A percentile compares a stretch with the other conserved stretches of the same genome.
Conservation (phyloP, 345 rosid species). For the Salix udensis region DNA sequence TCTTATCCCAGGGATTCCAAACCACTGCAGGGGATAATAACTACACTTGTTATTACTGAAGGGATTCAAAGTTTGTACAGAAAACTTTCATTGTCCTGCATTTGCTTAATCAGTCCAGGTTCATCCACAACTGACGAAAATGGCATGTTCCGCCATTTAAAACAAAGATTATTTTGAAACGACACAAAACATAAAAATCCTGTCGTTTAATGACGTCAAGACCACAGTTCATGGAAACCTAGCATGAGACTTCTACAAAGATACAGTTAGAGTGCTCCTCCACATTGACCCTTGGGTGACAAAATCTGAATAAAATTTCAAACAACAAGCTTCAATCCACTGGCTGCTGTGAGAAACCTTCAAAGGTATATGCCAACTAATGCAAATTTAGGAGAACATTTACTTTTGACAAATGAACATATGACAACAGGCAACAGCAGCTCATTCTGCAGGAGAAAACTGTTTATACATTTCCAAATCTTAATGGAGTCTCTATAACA, state of each 20-base stretch:
- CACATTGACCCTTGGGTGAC: background rate
- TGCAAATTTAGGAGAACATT: background rate
- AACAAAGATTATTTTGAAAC: background rate
- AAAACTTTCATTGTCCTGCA: background rate
- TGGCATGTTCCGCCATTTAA: background rate
- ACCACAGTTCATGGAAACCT: background rate
- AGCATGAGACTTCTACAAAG: background rate
- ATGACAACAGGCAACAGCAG: background rate
- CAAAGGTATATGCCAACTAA: background rate
- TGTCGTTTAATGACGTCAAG: background rate
- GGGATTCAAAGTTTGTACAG: background rate
- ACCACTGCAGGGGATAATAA: conserved; percentile 48
- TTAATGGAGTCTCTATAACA: background rate
- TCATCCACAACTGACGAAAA: background rate
- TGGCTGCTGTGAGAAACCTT: background rate
- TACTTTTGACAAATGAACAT: background rate
- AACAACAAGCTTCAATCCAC: background rate
- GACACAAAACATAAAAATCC: background rate
- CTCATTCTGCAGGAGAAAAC: background rate
- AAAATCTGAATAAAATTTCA: background rate
- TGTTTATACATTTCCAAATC: background rate
- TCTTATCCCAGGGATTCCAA: conserved; percentile 99
- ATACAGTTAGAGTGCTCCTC: background rate
- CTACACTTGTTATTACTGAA: background rate
- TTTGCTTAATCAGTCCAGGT: background rate